Evolutionary conservation across 352 stramenopile genomes (phyloP).

Genomic region (Pythium myriotylum): DNA sequence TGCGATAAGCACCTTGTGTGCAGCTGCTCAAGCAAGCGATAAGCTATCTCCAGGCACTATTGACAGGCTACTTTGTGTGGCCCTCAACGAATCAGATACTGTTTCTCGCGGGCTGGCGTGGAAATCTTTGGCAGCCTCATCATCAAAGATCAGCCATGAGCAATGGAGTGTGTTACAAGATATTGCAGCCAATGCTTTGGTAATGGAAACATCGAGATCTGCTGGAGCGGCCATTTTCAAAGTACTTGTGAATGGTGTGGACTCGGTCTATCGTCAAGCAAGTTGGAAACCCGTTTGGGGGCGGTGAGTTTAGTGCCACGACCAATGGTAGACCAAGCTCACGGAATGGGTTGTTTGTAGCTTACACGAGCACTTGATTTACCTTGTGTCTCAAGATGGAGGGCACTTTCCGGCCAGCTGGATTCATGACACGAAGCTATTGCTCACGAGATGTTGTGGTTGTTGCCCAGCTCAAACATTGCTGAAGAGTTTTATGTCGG

Average conservation of each 20-base stretch:
- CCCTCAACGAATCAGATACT: constrained; percentile 7
- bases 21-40: neutral
- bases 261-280: neutral
- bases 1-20: constrained; percentile 2
- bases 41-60: neutral
- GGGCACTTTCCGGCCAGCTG: constrained; percentile 21
- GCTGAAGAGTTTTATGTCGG: constrained; percentile 12
- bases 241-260: neutral
- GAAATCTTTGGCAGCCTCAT: constrained; percentile 6
- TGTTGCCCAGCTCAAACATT: neutral
- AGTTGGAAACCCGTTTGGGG: too few relatives aligned
- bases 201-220: constrained; percentile 7
- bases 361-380: too few relatives aligned
- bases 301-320: too few relatives aligned
- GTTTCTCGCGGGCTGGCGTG: constrained; percentile 10
- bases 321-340: too few relatives aligned
- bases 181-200: constrained; percentile 8
- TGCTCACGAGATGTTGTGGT: neutral
- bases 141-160: neutral
- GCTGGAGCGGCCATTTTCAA: constrained; percentile 18
- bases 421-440: constrained; percentile 14
- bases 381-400: too few relatives aligned
- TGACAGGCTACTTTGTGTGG: constrained; percentile 15
- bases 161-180: neutral
- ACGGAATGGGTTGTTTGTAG: too few relatives aligned